Conservation (phyloP, 805 yeast genomes). For the Komagataella populi region DNA sequence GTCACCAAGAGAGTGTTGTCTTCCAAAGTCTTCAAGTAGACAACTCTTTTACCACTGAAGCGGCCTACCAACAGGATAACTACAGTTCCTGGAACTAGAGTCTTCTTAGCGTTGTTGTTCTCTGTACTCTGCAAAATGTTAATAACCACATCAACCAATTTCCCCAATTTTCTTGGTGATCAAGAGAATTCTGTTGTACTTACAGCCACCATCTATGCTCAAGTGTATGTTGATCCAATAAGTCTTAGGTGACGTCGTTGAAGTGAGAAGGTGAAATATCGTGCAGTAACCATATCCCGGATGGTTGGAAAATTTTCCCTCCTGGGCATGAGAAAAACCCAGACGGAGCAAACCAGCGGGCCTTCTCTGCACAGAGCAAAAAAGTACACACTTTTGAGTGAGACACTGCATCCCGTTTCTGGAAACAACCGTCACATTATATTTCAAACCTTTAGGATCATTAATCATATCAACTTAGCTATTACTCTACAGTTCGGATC, state of each 20-base stretch:
- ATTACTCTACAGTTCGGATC: slow-evolving; percentile 3
- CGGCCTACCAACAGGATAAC: slow-evolving; percentile 96
- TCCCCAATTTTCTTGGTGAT: slow-evolving; percentile 44
- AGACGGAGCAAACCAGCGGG: neutral
- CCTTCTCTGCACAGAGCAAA: too few species aligned
- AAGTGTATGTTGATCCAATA: neutral
- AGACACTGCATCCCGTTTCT: neutral
- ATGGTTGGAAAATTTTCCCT: neutral
- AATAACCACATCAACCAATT: neutral
- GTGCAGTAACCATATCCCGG: neutral
- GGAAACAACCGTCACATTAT: neutral
- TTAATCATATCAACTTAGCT: neutral
- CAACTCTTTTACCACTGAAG: slow-evolving; percentile 99
- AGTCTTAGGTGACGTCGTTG: neutral
- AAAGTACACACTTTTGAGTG: neutral
- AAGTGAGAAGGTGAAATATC: neutral
- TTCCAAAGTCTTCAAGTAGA: slow-evolving; percentile 90
- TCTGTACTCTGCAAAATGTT: slow-evolving; percentile 19
- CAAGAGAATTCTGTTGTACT: neutral
- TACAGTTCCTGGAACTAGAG: slow-evolving; percentile 96
- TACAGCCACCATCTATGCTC: neutral
- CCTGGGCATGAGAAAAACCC: neutral
- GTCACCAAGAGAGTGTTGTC: slow-evolving; percentile 95
- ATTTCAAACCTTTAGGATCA: neutral
- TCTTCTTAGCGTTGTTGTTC: slow-evolving; percentile 39